Percentiles rank a stretch among this genome's conserved stretches.
These are phyloP conservation scores for Naganishia cerealis DNA, from an alignment of 1,284 basidiomycete species.

Conservation along the genomic window DNA sequence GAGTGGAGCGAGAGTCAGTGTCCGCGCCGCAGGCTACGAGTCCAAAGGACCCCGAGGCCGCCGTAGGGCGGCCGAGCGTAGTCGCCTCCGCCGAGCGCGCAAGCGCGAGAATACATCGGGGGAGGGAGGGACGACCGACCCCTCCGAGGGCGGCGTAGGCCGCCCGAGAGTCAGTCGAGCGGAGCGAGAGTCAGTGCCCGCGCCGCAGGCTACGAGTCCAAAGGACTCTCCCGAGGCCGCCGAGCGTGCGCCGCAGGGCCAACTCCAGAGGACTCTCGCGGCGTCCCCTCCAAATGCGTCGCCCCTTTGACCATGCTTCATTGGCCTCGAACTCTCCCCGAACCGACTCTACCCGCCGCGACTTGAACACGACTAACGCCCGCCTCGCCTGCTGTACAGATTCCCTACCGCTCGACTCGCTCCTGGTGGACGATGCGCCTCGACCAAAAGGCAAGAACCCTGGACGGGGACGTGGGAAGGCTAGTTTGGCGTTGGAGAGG, in stretches of 20 bases:
- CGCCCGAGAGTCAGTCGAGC: background rate
- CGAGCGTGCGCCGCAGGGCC: too few relatives aligned
- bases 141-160: background rate
- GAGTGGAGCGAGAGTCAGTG: too few relatives aligned
- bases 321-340: too few relatives aligned
- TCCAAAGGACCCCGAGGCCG: background rate
- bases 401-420: conserved; percentile 89
- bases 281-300: too few relatives aligned
- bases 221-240: background rate
- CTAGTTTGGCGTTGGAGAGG: conserved; percentile 35
- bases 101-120: background rate
- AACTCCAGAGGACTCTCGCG: too few relatives aligned
- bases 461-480: conserved; percentile 44
- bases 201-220: background rate
- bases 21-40: background rate
- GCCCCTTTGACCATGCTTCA: too few relatives aligned
- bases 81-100: background rate
- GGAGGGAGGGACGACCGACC: too few relatives aligned
- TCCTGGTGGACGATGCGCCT: conserved; percentile 95
- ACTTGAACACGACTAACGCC: background rate
- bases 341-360: background rate
- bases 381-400: conserved; percentile 56
- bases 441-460: conserved; percentile 78
- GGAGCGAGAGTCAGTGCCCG: background rate
- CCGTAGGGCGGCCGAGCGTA: background rate